Percentiles rank a stretch among this genome's conserved stretches.
phyloP scores from a whole-genome alignment of 306 rosid genomes.

The Pterocarpus santalinus region DNA sequence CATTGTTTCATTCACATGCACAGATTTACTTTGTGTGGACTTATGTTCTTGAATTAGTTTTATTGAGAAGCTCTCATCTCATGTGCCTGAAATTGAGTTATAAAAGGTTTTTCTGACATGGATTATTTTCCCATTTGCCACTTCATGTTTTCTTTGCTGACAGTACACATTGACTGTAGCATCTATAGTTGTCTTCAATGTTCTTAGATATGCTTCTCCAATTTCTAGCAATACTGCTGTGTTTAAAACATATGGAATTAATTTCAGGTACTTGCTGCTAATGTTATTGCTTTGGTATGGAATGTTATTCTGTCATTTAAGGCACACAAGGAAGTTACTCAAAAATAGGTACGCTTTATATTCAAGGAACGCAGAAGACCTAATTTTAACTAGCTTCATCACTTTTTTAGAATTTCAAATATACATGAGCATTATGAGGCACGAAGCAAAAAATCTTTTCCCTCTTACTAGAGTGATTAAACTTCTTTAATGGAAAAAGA shows the following conservation, averaged over 20 bases:
- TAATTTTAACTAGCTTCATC: constrained; percentile 18
- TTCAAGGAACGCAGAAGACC: constrained; percentile 26
- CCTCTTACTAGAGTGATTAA: neutral
- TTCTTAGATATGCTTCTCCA: constrained; percentile 35
- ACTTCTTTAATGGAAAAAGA: neutral
- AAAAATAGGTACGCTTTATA: constrained; percentile 62
- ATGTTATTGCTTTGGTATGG: constrained; percentile 80
- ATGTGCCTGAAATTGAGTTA: constrained; percentile 30
- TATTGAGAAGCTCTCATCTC: constrained; percentile 20
- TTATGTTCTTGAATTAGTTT: constrained; percentile 30
- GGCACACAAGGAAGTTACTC: constrained; percentile 85
- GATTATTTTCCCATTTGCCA: neutral
- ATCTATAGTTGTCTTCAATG: constrained; percentile 23
- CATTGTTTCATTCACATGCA: constrained; percentile 8
- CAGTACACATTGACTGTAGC: constrained; percentile 10
- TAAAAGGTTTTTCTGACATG: constrained; percentile 23
- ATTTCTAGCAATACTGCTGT: constrained; percentile 1
- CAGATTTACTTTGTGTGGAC: constrained; percentile 2
- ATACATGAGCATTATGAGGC: constrained; percentile 1
- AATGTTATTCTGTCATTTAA: constrained; percentile 95
- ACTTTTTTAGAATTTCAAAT: constrained; percentile 30
- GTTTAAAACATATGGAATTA: constrained; percentile 31
- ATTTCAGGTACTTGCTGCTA: constrained; percentile 95
- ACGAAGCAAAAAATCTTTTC: neutral
- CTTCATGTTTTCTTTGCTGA: constrained; percentile 16